Percentiles rank a stretch among this genome's conserved stretches.
These are phyloP conservation scores for Botryotinia globosa DNA, from an alignment of 2,329 filamentous ascomycete species.

Conservation along the genomic window DNA sequence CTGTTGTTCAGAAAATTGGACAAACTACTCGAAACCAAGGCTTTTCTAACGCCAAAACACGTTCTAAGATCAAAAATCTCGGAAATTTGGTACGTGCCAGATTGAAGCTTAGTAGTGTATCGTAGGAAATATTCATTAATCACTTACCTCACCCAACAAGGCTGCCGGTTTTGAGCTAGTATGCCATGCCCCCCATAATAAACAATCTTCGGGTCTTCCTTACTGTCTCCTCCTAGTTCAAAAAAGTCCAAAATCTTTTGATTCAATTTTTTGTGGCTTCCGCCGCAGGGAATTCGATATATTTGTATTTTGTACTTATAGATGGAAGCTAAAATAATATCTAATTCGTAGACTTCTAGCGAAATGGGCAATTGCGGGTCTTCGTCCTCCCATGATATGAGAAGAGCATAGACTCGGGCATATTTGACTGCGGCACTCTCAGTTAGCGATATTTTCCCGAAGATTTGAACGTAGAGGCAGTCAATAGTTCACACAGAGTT, in stretches of 20 bases:
- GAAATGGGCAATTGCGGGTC: not conserved
- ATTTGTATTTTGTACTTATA: not conserved
- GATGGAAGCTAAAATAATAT: not conserved
- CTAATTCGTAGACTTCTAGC: not conserved
- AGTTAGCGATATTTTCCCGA: not conserved
- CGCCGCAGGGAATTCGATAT: slow-evolving; percentile 31
- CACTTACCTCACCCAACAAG: not conserved
- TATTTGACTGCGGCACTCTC: slow-evolving; percentile 40
- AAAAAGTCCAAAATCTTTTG: not conserved
- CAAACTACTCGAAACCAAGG: too few relatives aligned
- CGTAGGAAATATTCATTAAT: not conserved
- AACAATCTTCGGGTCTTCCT: not conserved
- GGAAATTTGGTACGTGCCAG: not conserved
- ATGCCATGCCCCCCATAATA: not conserved
- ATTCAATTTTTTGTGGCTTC: not conserved
- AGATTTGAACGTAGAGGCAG: not conserved
- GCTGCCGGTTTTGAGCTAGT: not conserved
- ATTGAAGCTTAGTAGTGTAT: not conserved
- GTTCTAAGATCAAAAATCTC: too few relatives aligned
- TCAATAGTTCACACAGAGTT: not conserved
- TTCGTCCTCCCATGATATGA: not conserved
- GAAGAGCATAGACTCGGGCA: slow-evolving; percentile 39
- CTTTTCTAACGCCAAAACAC: too few relatives aligned
- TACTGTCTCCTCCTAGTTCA: not conserved
- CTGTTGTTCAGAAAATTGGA: too few relatives aligned